Conservation (phyloP, 768 basidiomycete species). For the Lanmaoa rubissima region DNA sequence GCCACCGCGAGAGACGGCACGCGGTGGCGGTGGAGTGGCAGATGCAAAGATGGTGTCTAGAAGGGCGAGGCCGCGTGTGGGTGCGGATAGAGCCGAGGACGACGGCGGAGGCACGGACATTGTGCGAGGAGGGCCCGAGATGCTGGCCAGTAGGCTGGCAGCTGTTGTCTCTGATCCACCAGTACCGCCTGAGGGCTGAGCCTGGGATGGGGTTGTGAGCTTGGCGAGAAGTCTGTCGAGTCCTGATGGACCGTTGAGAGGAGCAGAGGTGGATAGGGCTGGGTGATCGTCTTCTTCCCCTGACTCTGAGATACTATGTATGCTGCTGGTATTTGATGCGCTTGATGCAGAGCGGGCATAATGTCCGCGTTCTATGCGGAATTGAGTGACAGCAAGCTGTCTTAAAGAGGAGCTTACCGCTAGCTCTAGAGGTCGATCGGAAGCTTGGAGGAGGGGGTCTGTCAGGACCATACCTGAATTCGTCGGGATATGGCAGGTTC, state of each 20-base stretch:
- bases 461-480: conserved; percentile 67
- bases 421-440: conserved; percentile 31
- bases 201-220: conserved; percentile 26
- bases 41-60: conserved; percentile 76
- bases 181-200: conserved; percentile 20
- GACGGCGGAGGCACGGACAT: conserved; percentile 29
- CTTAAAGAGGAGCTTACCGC: conserved; percentile 16
- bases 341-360: conserved; percentile 32
- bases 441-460: conserved; percentile 60
- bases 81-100: conserved; percentile 27
- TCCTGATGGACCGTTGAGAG: conserved; percentile 32
- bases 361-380: conserved; percentile 21
- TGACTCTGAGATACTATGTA: conserved; percentile 35
- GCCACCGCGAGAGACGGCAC: conserved; percentile 17
- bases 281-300: conserved; percentile 25
- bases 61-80: conserved; percentile 54
- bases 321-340: conserved; percentile 34
- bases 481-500: conserved; percentile 68
- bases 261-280: conserved; percentile 9
- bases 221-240: conserved; percentile 47
- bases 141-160: conserved; percentile 45
- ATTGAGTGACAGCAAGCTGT: conserved; percentile 4
- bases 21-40: conserved; percentile 37
- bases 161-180: conserved; percentile 34
- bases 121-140: conserved; percentile 42